Evolutionary conservation across 345 rosid species (phyloP).

Genomic region (Brassica cretica): DNA sequence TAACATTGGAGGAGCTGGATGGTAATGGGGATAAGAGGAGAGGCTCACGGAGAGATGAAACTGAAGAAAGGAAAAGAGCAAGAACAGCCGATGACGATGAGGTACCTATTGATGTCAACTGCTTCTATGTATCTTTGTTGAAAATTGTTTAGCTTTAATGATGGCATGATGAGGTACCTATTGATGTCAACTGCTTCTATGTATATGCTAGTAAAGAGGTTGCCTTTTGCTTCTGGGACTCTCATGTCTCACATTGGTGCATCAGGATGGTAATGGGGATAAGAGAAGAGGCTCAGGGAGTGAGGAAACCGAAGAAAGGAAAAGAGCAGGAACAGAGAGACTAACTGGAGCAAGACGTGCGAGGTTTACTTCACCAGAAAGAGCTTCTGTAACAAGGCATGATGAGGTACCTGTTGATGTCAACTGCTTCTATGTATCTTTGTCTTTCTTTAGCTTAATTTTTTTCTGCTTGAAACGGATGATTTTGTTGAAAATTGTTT

Average conservation of each 20-base stretch:
- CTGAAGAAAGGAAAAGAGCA: constrained; percentile 49
- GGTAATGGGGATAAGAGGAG: constrained; percentile 52
- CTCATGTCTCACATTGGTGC: too few relatives aligned
- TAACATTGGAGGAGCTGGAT: too few relatives aligned
- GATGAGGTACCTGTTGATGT: too few relatives aligned
- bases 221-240: too few relatives aligned
- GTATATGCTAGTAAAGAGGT: too few relatives aligned
- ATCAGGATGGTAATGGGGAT: too few relatives aligned
- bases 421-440: too few relatives aligned
- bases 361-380: constrained; percentile 47
- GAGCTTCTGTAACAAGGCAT: constrained; percentile 32
- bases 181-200: constrained; percentile 43
- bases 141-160: too few relatives aligned
- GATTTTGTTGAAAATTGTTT: too few relatives aligned
- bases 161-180: constrained; percentile 67
- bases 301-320: constrained; percentile 54
- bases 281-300: constrained; percentile 58
- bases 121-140: too few relatives aligned
- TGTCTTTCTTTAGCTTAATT: background rate
- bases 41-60: constrained; percentile 57
- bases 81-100: constrained; percentile 49
- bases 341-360: constrained; percentile 50
- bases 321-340: constrained; percentile 50
- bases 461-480: constrained; percentile 9
- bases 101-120: too few relatives aligned